A percentile compares a stretch with the other conserved stretches of the same genome.
These are phyloP conservation scores for Casuarina glauca DNA, from an alignment of 306 rosid species.

Conservation along the genomic window DNA sequence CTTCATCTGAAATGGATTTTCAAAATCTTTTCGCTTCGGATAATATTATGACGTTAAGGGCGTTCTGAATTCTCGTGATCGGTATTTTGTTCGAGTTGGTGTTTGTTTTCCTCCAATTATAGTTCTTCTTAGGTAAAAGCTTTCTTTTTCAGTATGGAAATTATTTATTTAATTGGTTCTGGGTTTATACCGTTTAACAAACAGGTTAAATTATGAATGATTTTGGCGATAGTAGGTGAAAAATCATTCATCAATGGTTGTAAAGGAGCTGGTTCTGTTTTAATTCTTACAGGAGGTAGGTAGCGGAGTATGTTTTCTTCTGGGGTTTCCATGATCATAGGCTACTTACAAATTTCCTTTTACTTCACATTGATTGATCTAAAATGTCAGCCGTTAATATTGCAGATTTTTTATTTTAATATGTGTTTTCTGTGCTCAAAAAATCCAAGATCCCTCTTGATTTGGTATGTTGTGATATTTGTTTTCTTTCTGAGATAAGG, in stretches of 20 bases:
- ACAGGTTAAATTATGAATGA: not conserved
- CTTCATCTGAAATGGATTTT: slow-evolving; percentile 4
- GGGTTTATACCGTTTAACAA: not conserved
- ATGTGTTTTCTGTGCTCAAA: not conserved
- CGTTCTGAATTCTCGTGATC: slow-evolving; percentile 7
- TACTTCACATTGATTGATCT: slow-evolving; percentile 1
- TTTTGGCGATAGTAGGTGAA: not conserved
- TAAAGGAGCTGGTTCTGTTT: not conserved
- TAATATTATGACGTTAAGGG: not conserved
- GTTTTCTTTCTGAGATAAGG: slow-evolving; percentile 1
- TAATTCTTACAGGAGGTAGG: not conserved
- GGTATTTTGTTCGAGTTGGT: not conserved
- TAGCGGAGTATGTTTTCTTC: not conserved
- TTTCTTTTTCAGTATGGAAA: not conserved
- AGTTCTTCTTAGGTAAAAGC: not conserved
- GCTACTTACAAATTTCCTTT: not conserved
- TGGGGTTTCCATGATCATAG: not conserved
- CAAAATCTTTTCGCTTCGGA: not conserved
- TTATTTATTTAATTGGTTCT: not conserved
- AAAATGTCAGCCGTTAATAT: not conserved
- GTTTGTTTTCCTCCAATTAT: not conserved
- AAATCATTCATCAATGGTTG: not conserved
- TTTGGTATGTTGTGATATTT: not conserved
- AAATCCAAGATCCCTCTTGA: not conserved
- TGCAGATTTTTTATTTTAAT: not conserved